Percentiles rank a stretch among this genome's conserved stretches.
Conservation (phyloP, 129 eudicot genomes). For the Ambrosia artemisiifolia region DNA sequence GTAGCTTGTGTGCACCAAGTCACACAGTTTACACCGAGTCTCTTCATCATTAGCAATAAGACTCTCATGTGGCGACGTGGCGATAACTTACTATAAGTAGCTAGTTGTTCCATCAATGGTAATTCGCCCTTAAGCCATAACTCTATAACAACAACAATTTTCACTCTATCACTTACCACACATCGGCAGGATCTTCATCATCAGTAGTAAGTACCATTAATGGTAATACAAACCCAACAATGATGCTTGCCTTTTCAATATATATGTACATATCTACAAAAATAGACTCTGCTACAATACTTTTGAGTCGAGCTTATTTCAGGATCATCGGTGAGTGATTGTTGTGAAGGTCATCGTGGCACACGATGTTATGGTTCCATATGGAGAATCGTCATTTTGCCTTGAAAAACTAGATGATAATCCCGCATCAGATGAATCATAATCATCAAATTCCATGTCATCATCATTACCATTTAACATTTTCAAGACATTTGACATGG, state of each 20-base stretch:
- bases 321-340: conserved; percentile 38
- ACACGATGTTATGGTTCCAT: conserved; percentile 25
- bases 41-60: no score
- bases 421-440: conserved; percentile 50
- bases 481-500: conserved; percentile 57
- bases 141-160: no score
- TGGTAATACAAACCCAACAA: background rate
- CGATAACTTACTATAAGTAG: no score
- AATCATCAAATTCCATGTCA: conserved; percentile 43
- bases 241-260: background rate
- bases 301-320: background rate
- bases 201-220: no score
- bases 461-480: conserved; percentile 50
- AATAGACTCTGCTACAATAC: background rate
- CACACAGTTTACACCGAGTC: no score
- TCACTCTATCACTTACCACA: no score
- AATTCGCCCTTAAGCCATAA: no score
- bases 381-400: conserved; percentile 32
- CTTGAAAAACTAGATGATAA: conserved; percentile 34
- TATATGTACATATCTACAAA: background rate
- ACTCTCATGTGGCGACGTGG: no score
- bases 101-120: no score
- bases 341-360: conserved; percentile 65
- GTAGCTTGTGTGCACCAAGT: no score
- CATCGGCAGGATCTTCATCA: no score